Base-by-base conservation (phyloP, 1,284 basidiomycete genomes). In the Amylostereum areolatum region DNA sequence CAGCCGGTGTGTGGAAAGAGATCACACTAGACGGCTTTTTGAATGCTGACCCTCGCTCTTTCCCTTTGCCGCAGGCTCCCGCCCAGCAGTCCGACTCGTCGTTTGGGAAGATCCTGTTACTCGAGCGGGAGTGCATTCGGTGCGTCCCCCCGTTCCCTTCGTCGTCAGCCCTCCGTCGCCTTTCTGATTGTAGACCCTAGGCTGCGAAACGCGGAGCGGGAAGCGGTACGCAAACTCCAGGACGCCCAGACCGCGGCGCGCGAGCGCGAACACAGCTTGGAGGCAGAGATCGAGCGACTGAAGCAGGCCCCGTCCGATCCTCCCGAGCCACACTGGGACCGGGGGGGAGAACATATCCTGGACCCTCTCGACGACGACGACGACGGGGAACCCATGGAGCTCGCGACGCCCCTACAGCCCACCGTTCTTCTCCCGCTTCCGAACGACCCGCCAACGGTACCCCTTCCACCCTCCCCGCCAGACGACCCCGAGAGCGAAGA, bases 371-470 rank as follows among this genome's bases (percentile, higher is more conserved):
- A 18, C 18, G 62, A 59, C 28, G 54, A 59, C 9, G 67, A 70
- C 18, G 65, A 66, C 4, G 75, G 78, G 52, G 62, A 70, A 51
- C 74, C 75, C 1, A 80, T 83, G 80, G 78, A 80, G 37, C 72
- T 83, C 8, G 77, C 71, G 4, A 80, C 80, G 2, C 80, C 81
- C 2, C 60, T 83, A 8, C 58, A 71, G n/a, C 73, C 73, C 7
- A 72, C 62, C 0, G 57, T 65, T 7, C 40, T 63, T n/a, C 53
- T 66, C 42, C 18, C 18, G 18, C 18, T 18, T 18, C 18, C 18
- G 18, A 18, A 18, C 18, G 18, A 18, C 18, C 18, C 18, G 18
- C 18, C 18, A 18, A 18, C 18, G 18, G 18, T 18, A 18, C 18
- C 18, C 18, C 18, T 18, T 18, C 18, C 18, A 18, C 18, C 18